Evolutionary conservation across 768 basidiomycete species (phyloP).

Genomic region (Boletus speciosus): DNA sequence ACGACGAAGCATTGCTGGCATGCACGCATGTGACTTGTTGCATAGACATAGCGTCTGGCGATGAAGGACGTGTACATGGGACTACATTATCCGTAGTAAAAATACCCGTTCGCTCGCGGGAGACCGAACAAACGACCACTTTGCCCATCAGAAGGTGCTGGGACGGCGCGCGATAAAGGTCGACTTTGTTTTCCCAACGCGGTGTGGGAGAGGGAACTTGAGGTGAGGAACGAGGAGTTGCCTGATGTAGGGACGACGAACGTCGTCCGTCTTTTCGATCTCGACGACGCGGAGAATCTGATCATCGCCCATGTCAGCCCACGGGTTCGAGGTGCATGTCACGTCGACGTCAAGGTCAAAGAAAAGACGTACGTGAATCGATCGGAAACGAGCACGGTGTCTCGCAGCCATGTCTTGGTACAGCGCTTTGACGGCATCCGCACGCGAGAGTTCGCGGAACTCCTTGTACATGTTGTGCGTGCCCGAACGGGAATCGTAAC

Average conservation of each 20-base stretch:
- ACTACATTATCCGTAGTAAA: constrained; percentile 10
- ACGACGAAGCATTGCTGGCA: background rate
- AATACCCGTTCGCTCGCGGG: background rate
- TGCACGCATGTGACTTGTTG: constrained; percentile 11
- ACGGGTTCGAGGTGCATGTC: background rate
- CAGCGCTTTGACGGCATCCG: constrained; percentile 92
- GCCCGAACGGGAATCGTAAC: constrained; percentile 98
- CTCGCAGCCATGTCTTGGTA: constrained; percentile 99
- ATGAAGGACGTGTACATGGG: constrained; percentile 8
- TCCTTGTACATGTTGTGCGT: constrained; percentile 99
- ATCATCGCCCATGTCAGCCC: background rate
- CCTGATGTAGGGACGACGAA: constrained; percentile 97
- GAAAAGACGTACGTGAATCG: constrained; percentile 77
- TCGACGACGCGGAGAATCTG: constrained; percentile 98
- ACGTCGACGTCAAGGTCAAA: background rate
- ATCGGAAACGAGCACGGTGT: constrained; percentile 98
- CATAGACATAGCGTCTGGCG: constrained; percentile 10
- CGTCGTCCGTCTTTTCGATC: constrained; percentile 85
- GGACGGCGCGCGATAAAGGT: constrained; percentile 82
- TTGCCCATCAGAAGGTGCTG: constrained; percentile 54
- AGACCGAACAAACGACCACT: background rate
- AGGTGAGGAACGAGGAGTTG: constrained; percentile 87
- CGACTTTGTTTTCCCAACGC: constrained; percentile 72
- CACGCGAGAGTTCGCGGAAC: constrained; percentile 92
- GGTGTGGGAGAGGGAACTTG: constrained; percentile 97